phyloP scores from a whole-genome alignment of 305 asterid genomes.

The Fraxinus angustifolia region DNA sequence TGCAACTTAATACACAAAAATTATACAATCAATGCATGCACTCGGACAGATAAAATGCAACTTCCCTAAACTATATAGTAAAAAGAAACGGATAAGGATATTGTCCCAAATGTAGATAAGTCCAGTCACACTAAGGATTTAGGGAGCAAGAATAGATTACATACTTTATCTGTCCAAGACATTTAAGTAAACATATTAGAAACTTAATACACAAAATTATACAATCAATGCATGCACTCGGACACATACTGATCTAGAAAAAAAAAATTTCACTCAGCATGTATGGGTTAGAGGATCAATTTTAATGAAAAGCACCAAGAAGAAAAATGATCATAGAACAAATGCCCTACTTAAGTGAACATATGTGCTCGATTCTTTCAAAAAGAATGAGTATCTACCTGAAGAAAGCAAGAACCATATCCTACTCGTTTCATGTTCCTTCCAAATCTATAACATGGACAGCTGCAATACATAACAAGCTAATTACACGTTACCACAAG shows the following conservation, averaged over 20 bases:
- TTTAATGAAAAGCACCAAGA: background rate
- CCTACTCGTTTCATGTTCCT: conserved; percentile 95
- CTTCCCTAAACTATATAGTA: background rate
- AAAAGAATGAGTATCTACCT: conserved; percentile 41
- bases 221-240: background rate
- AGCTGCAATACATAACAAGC: conserved; percentile 55
- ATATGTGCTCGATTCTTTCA: background rate
- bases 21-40: background rate
- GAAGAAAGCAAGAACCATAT: conserved; percentile 75
- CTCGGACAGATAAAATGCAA: background rate
- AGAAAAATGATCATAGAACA: background rate
- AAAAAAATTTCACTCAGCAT: background rate
- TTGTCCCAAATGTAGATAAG: background rate
- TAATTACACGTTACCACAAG: conserved; percentile 18
- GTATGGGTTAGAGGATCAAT: background rate
- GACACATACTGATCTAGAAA: background rate
- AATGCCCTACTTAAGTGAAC: background rate
- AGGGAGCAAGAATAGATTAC: background rate
- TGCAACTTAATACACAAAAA: background rate
- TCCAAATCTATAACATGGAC: conserved; percentile 91
- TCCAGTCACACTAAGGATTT: background rate
- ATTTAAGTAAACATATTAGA: background rate
- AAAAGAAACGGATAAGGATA: background rate
- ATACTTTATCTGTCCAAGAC: background rate
- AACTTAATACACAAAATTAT: background rate